Evolutionary conservation across 202 grass and related monocot genomes (phyloP), one percentile per base, ranked within the genome.

Genomic region (Cymbopogon flexuosus): DNA sequence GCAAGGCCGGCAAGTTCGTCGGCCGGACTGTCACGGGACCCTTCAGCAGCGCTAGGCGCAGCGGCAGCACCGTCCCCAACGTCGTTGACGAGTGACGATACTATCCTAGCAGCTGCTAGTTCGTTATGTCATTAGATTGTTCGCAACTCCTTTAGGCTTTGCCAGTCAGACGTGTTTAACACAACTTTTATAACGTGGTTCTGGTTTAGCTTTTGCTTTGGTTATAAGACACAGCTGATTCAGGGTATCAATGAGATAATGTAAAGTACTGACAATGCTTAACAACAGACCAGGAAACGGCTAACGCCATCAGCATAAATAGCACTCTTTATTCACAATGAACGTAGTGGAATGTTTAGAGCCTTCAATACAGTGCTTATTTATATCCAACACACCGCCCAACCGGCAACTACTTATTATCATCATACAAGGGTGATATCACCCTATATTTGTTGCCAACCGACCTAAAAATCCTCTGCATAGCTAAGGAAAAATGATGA

Each of bases 1-100:
- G 39, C 74, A 90, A 92, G 70, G 96, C 96, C 29, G 82, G 96
- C 76, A 99, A 88, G 73, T 88, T 89, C 79, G 87, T 96, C 83
- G 83, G 90, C 41, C 83, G 84, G 79, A 91, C 87, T 23, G 90
- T 98, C 58, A 93, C 95, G 2, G 83, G 83, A 6, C 95, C 79
- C 19, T 94, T 98, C 76, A 84, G 86, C 77, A 93, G 88, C 79
- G 86, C 92, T 19, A 99, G 85, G 86, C 93, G 84, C 77, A 92
- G 86, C 41, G 33, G 69, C 22, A 84, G 77, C 75, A 83, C 61
- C 72, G 70, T 87, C 46, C 81, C 81, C 10, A 74, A 64, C 21
- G 36, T 85, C 12, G 36, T 77, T 9, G 83, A 82, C 4, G 83
- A 89, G 10, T 89, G 27, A 58, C 22, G 4, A 34, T 18, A 45